A percentile compares a stretch with the other conserved stretches of the same genome.
These are phyloP conservation scores for Yamadazyma scolyti DNA, from an alignment of 805 yeast genomes.

Conservation along the genomic window DNA sequence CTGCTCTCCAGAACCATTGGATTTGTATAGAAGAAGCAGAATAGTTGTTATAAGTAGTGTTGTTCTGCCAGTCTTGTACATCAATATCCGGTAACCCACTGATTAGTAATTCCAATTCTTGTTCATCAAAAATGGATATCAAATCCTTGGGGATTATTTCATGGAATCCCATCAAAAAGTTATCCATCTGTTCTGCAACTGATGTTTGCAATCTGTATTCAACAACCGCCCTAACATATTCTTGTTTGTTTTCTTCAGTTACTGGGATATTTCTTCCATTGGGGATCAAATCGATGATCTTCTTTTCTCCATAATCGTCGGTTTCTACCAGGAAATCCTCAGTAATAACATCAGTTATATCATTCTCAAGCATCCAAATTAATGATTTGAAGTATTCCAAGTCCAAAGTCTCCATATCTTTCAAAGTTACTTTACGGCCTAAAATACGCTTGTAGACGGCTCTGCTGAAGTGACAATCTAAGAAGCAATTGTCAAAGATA, in stretches of 20 bases:
- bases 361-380: constrained; percentile 95
- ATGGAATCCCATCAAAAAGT: constrained; percentile 82
- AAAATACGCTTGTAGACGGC: constrained; percentile 89
- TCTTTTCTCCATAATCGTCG: constrained; percentile 90
- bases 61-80: constrained; percentile 92
- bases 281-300: constrained; percentile 75
- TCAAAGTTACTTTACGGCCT: constrained; percentile 74
- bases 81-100: constrained; percentile 96
- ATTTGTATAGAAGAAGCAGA: constrained; percentile 80
- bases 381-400: constrained; percentile 88
- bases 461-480: constrained; percentile 93
- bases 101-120: constrained; percentile 86
- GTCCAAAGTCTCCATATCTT: constrained; percentile 93
- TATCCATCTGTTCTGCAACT: constrained; percentile 82
- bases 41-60: constrained; percentile 78
- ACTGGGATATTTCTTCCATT: constrained; percentile 82
- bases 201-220: constrained; percentile 82
- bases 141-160: constrained; percentile 83
- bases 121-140: constrained; percentile 88
- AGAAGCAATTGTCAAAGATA: constrained; percentile 74
- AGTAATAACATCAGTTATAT: constrained; percentile 90
- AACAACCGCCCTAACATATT: constrained; percentile 80
- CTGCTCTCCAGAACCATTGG: constrained; percentile 98
- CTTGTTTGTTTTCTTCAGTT: constrained; percentile 85
- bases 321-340: constrained; percentile 93